Base-by-base conservation (phyloP, 768 basidiomycete genomes). In the Auriculariales sp. region DNA sequence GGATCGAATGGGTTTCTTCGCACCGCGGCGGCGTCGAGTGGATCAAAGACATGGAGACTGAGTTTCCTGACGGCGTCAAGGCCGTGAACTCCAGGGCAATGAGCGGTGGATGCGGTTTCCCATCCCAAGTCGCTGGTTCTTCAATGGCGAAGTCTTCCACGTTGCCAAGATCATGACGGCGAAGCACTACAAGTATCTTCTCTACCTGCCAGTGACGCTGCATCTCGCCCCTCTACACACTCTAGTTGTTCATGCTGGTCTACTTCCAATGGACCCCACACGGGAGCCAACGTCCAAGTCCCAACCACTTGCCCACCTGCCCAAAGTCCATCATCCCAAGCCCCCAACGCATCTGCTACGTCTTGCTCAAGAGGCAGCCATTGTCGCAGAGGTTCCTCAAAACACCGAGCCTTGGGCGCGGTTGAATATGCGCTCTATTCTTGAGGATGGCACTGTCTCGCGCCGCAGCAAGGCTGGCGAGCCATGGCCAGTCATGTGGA, bases 401-500 rank as follows among this genome's bases (percentile, higher is more conserved):
- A 97, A 94, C 63, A 66, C 56, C 15, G 72, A 82, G 54, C 83
- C 89, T 0, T 93, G 81, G 81, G 77, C 75, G 2, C 56, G 81
- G 4, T 65, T 88, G 49, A 89, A 92, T 59, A 78, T 90, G 60
- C 74, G 88, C 25, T 70, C 73, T 33, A 60, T 86, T 28, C 58
- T 65, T 29, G 52, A 66, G 10, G 62, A 73, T 33, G 66, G 69
- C 24, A 60, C 66, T 44, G 62, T 76, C 27, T 71, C 70, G 14
- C 73, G 64, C 65, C 46, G 51, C 27, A 31, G 30, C 55, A 53
- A 57, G 45, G 51, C 70, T 34, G 89, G 89, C 1, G 77, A 57
- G 10, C 78, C 85, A 1, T 94, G 90, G 89, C 66, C 81, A 4
- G 71, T 81, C 6, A 51, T 81, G 1, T 97, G 88, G 88, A 79